Evolutionary conservation across 345 rosid genomes (phyloP).

Genomic region (Eucalyptus viminalis): DNA sequence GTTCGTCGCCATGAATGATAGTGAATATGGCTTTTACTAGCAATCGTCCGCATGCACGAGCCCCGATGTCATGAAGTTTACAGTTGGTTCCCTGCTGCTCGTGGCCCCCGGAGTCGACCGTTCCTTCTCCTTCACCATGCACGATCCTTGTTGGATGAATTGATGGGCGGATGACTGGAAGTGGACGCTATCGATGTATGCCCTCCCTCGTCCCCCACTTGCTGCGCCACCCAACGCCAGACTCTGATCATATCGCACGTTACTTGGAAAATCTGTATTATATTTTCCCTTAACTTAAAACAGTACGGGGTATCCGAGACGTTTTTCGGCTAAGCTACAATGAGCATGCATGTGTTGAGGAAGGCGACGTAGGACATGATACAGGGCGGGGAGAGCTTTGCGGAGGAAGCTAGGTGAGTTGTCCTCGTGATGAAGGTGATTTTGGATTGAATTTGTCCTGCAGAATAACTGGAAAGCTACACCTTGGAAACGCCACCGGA

Average conservation of each 20-base stretch:
- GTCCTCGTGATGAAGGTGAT: not conserved
- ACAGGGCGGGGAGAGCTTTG: not conserved
- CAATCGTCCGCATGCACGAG: not conserved
- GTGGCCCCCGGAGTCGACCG: not conserved
- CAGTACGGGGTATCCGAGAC: not conserved
- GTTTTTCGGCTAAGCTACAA: not conserved
- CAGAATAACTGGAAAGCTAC: not conserved
- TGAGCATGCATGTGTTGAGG: not conserved
- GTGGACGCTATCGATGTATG: not conserved
- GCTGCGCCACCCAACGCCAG: not conserved
- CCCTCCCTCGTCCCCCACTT: not conserved
- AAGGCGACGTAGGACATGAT: not conserved
- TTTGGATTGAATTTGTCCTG: not conserved
- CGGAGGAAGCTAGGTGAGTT: not conserved
- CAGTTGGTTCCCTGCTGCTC: not conserved
- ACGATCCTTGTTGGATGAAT: not conserved
- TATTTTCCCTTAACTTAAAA: not conserved
- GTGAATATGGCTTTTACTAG: not conserved
- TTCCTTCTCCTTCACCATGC: not conserved
- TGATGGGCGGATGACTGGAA: not conserved
- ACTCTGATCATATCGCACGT: not conserved
- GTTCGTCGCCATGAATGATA: not conserved
- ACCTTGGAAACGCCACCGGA: not conserved
- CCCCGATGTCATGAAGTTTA: not conserved
- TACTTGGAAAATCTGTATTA: not conserved